Conservation (phyloP, 2,329 filamentous ascomycete species). For the Tolypocladium tundrense region DNA sequence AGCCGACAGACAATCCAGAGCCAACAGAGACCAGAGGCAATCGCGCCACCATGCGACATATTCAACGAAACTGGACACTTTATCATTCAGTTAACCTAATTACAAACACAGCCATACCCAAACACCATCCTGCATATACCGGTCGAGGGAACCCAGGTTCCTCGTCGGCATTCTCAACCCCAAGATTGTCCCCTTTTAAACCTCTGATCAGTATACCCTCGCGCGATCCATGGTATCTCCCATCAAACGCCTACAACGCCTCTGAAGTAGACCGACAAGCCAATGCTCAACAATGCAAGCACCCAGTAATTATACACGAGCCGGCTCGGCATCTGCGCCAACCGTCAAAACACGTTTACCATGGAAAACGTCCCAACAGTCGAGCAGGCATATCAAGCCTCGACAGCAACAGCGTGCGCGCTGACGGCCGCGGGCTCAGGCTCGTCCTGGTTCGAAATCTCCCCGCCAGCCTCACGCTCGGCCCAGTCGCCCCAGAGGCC, state of each 20-base stretch:
- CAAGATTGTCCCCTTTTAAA: slow-evolving; percentile 8
- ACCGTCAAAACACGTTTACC: slow-evolving; percentile 5
- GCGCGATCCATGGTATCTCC: slow-evolving; percentile 27
- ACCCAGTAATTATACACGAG: slow-evolving; percentile 23
- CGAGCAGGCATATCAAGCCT: slow-evolving; percentile 17
- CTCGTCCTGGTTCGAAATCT: slow-evolving; percentile 43
- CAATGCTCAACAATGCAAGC: slow-evolving; percentile 21
- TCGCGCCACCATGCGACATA: neutral
- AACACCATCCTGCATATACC: neutral
- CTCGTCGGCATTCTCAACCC: neutral
- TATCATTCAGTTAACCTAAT: neutral
- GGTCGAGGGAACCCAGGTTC: neutral
- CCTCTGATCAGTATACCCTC: slow-evolving; percentile 10
- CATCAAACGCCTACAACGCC: slow-evolving; percentile 26
- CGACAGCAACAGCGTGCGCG: slow-evolving; percentile 25
- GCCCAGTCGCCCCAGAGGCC: slow-evolving; percentile 98
- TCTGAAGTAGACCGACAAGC: slow-evolving; percentile 15
- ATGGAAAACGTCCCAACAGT: neutral
- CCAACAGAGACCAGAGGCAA: neutral
- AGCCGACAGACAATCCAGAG: neutral
- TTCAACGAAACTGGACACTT: neutral
- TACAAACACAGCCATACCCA: neutral
- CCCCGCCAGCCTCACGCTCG: slow-evolving; percentile 59
- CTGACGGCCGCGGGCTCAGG: slow-evolving; percentile 23
- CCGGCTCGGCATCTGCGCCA: slow-evolving; percentile 13